Base-by-base conservation (phyloP, 2,329 filamentous ascomycete genomes). In the Penicillium decumbens region DNA sequence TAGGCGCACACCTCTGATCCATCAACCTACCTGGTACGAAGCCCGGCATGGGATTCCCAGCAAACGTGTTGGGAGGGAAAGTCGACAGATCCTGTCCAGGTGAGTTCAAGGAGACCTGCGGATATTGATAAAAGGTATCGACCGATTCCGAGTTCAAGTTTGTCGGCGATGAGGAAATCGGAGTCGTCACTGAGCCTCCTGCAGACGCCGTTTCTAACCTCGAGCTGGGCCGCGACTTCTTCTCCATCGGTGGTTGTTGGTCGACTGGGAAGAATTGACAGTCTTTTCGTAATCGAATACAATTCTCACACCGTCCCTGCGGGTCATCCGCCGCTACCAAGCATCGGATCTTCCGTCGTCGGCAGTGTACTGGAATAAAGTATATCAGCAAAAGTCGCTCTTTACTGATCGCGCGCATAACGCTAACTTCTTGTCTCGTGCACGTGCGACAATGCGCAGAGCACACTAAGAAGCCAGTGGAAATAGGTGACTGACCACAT, bases 241-340 rank as follows among this genome's bases (percentile, higher is more conserved):
- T 75, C 49, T 76, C 73, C 33, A 76, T 65, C 8, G 78, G 77
- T 24, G 80, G 81, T 58, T 82, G 80, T 66, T 90, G 88, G 57
- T 95, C 90, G 20, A 96, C 91, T 0, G 91, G 88, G 61, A 85
- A 88, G 72, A 95, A 97, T 66, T 87, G 89, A 72, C 92, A 97
- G 57, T 95, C 89, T 65, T 95, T 96, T 71, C 95, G 95, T 65
- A 97, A 75, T 41, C 90, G 84, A 63, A 95, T 95, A 72, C 92
- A 97, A 74, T 95, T 95, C 57, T 87, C 82, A 72, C 92, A 97
- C 56, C 90, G 84, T 40, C 84, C 84, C 63, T 88, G 82, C 8
- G 78, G 67, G 60, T 95, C 89, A 56, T 84, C 83, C 42, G 82
- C 78, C 7, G 88, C 83, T 38, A 89, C 79, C 44, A 95, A 82